Evolutionary conservation across 176 grass and related monocot genomes (phyloP), one percentile per base, ranked within the genome.

Genomic region (Thalia dealbata): DNA sequence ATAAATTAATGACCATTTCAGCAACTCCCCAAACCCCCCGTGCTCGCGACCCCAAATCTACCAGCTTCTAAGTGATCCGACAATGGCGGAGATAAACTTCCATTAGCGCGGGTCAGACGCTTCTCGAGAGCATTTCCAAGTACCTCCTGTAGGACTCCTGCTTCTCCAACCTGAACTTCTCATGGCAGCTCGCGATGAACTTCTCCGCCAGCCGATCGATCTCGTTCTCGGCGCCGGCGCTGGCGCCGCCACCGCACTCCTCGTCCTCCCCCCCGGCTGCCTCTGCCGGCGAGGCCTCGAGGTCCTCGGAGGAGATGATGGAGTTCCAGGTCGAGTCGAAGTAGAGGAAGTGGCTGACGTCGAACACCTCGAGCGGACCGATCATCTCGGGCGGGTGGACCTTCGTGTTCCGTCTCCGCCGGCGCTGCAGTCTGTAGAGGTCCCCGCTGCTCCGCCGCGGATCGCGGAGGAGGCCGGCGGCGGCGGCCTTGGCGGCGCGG

Each of bases 111-210:
- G 6, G 14, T 68, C 35, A 68, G 8, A 68, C 19, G 65, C 35
- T 68, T 68, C 65, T 68, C 21, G 65, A 32, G 43, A 68, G 65
- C 65, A 68, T 68, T 44, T 68, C 65, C 77, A 90, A 82, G 27
- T 82, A 84, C 81, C 92, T 85, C 82, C 89, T 84, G 64, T 90
- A 92, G 11, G 93, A 97, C 62, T 97, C 89, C 82, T 97, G 93
- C 76, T 92, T 92, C 87, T 97, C 89, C 74, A 92, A 70, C 56
- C 80, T 82, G 84, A 88, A 96, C 26, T 79, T 92, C 21, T 91
- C 87, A 43, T 89, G 87, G 78, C 84, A 92, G 63, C 89, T 90
- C 48, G 82, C 82, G 58, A 92, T 97, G 82, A 91, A 97, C 81
- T 73, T 92, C 89, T 91, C 93, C 28, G 89, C 89, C 1, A 87